Base-by-base conservation (phyloP, 208 protist genomes). In the Acanthamoeba healyi region DNA sequence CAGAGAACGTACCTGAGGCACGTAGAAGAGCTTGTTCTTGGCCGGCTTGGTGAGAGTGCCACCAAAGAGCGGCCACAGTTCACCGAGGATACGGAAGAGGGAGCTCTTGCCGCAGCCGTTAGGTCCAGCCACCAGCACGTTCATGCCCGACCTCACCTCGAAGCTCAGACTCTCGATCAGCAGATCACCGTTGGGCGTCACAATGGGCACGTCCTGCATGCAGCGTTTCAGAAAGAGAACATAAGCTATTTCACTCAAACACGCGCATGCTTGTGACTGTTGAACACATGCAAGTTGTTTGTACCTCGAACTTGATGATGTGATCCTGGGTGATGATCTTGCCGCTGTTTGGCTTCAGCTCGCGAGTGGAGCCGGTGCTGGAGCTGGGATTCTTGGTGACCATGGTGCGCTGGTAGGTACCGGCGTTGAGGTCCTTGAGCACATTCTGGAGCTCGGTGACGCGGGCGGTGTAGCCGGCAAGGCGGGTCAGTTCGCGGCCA, bases 371-470 rank as follows among this genome's bases (percentile, higher is more conserved):
- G 36, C n/a, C n/a, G n/a, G 42, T 24, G 26, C 6, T 17, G 54
- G 40, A 36, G 79, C 6, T 9, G 32, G 26, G 32, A 42, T 88
- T 74, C 58, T 91, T 91, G 54, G 14, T 29, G 38, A 67, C 34
- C 84, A 91, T 74, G 54, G 70, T 74, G 61, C 84, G 84, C 61
- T 91, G 51, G 1, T 42, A 46, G 29, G 84, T 51, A 40, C 70
- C 84, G 24, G 84, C 84, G 17, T 51, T 74, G 38, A 97, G 65
- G 24, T 92, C 61, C 38, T 91, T 40, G 40, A 91, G 40, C 32
- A 91, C 96, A 36, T 92, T 95, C 15, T 96, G 81, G 24, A 97
- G 77, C 46, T 97, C 96, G 22, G 95, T 96, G 1, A 97, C 95
- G 74, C 96, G 88, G 44, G 96, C 93, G 22, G 96, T 97, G 40